These are phyloP conservation scores for Acorus gramineus DNA, from an alignment of 106 monocot genomes.

Conservation along the genomic window DNA sequence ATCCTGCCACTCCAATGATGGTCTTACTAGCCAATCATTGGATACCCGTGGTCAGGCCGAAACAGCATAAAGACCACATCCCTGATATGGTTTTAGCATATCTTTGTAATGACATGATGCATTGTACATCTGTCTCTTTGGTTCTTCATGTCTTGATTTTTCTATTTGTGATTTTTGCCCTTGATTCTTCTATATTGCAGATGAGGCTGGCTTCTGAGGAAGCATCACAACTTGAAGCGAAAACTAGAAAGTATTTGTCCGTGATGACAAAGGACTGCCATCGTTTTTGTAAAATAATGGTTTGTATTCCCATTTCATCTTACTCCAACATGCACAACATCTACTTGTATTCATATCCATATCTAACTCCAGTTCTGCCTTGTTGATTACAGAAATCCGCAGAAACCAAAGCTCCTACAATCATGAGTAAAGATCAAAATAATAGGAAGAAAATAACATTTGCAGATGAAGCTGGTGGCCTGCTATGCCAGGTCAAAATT, in stretches of 20 bases:
- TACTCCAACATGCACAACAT: neutral
- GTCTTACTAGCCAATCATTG: no score
- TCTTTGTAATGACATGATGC: neutral
- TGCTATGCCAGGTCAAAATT: constrained; percentile 65
- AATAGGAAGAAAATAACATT: constrained; percentile 64
- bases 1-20: no score
- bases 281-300: constrained; percentile 97
- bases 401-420: constrained; percentile 20
- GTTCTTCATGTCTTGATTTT: no score
- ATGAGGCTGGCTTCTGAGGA: constrained; percentile 14
- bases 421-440: constrained; percentile 21
- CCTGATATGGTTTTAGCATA: no score
- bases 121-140: no score
- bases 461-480: constrained; percentile 86
- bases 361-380: neutral
- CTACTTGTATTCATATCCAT: neutral
- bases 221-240: constrained; percentile 14
- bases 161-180: neutral
- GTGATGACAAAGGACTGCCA: constrained; percentile 70
- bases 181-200: constrained; percentile 5
- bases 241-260: constrained; percentile 4
- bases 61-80: no score
- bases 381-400: constrained; percentile 31
- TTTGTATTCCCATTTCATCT: constrained; percentile 10
- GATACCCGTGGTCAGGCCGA: no score